These are phyloP conservation scores for Clitopilus passeckerianus DNA, from an alignment of 768 basidiomycete species.

Conservation along the genomic window DNA sequence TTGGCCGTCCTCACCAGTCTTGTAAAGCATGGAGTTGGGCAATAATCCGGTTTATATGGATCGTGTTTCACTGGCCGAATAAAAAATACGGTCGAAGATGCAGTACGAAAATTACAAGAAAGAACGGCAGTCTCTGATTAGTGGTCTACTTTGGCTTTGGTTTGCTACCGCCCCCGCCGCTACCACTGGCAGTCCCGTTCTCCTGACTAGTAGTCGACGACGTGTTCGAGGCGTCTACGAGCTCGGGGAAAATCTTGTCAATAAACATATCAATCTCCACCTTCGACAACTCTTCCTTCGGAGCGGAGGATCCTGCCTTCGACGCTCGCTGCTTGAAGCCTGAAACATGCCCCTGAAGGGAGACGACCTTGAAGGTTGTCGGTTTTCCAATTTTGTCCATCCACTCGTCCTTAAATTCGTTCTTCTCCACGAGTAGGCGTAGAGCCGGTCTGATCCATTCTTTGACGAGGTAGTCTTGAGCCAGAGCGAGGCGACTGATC, in stretches of 20 bases:
- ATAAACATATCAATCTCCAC: not conserved
- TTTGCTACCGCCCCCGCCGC: too few relatives aligned
- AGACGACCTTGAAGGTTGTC: not conserved
- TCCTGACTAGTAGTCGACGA: too few relatives aligned
- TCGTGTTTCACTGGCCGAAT: too few relatives aligned
- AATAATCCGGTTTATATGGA: too few relatives aligned
- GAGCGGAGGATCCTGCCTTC: not conserved
- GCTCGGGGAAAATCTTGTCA: not conserved
- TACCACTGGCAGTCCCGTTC: too few relatives aligned
- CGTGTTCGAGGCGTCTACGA: too few relatives aligned
- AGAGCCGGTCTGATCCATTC: not conserved
- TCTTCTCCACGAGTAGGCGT: not conserved
- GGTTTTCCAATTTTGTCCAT: not conserved
- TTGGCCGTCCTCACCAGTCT: too few relatives aligned
- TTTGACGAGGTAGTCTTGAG: not conserved
- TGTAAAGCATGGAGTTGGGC: too few relatives aligned
- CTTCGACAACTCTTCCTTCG: not conserved
- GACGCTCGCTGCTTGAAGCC: not conserved
- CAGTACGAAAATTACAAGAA: too few relatives aligned
- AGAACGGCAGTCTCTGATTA: too few relatives aligned
- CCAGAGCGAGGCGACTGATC: not conserved
- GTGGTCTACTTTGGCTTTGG: too few relatives aligned
- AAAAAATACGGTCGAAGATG: too few relatives aligned
- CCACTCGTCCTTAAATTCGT: not conserved
- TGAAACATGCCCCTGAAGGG: not conserved